phyloP scores from a whole-genome alignment of 495 filamentous ascomycete species.

The Corynascus novoguineensis region DNA sequence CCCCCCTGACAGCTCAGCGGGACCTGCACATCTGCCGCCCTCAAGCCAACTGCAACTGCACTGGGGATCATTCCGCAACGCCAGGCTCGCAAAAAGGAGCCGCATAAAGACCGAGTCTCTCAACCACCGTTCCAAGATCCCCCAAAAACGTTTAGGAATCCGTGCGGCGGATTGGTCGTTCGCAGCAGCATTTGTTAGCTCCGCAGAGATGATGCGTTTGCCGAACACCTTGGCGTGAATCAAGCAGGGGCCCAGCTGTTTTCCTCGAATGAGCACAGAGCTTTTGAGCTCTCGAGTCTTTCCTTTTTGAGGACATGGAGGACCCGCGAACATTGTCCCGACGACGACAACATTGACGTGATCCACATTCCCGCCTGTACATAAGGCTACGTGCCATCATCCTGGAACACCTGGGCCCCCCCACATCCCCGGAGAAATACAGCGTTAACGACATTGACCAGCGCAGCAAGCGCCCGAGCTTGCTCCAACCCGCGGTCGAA shows the following conservation, averaged over 20 bases:
- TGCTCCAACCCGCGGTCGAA: too few species aligned
- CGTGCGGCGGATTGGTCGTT: slow-evolving; percentile 21
- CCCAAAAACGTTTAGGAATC: slow-evolving; percentile 23
- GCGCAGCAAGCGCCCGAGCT: too few species aligned
- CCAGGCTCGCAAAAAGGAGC: slow-evolving; percentile 16
- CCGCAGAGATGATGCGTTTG: slow-evolving; percentile 25
- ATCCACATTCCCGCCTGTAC: too few species aligned
- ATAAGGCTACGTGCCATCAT: too few species aligned
- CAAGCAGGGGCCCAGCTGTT: slow-evolving; percentile 16
- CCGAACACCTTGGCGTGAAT: slow-evolving; percentile 19
- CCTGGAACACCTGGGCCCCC: too few species aligned
- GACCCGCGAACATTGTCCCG: too few species aligned
- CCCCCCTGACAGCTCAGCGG: slow-evolving; percentile 7
- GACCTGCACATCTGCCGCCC: slow-evolving; percentile 19
- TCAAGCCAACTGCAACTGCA: slow-evolving; percentile 12
- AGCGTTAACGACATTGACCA: too few species aligned
- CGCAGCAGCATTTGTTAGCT: slow-evolving; percentile 20
- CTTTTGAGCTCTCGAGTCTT: too few species aligned
- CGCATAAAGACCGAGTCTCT: slow-evolving; percentile 20
- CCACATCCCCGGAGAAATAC: too few species aligned
- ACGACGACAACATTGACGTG: too few species aligned
- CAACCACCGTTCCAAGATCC: slow-evolving; percentile 7
- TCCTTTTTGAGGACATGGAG: too few species aligned
- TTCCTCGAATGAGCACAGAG: slow-evolving; percentile 7
- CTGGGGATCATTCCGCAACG: slow-evolving; percentile 23